Conservation (phyloP, 148 eudicot species). For the Vaccinium macrocarpon region DNA sequence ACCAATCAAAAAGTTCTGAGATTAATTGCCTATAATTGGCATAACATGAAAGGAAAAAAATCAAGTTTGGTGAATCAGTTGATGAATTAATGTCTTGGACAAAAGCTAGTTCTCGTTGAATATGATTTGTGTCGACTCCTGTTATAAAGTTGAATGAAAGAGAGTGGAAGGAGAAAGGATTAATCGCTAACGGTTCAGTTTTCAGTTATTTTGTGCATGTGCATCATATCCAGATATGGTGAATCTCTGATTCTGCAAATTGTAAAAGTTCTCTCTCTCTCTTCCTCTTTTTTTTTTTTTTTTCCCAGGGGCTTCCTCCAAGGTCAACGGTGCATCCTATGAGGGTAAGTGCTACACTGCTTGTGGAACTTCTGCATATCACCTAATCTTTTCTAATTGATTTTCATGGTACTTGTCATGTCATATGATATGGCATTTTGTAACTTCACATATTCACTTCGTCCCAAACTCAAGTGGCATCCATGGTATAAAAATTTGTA, state of each 20-base stretch:
- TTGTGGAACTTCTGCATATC: constrained; percentile 6
- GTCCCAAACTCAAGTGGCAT: neutral
- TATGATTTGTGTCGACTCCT: neutral
- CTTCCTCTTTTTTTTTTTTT: neutral
- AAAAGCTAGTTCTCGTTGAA: neutral
- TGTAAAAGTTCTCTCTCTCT: neutral
- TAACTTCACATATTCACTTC: neutral
- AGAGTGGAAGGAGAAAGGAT: neutral
- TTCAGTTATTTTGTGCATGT: neutral
- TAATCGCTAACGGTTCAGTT: neutral
- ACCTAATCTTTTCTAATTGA: neutral
- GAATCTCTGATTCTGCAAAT: neutral
- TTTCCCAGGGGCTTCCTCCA: constrained; percentile 93
- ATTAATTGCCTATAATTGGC: neutral
- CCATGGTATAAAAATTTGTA: constrained; percentile 1
- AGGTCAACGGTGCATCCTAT: constrained; percentile 97
- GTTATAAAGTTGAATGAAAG: neutral
- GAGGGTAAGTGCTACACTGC: constrained; percentile 67
- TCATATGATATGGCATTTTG: neutral
- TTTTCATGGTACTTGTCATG: neutral
- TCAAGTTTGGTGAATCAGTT: neutral
- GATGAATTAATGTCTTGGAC: neutral
- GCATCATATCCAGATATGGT: neutral
- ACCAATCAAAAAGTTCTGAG: neutral
- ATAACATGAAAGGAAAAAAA: neutral